These are phyloP conservation scores for Leptomonas pyrrhocoris DNA, from an alignment of 208 protist species.

Conservation along the genomic window DNA sequence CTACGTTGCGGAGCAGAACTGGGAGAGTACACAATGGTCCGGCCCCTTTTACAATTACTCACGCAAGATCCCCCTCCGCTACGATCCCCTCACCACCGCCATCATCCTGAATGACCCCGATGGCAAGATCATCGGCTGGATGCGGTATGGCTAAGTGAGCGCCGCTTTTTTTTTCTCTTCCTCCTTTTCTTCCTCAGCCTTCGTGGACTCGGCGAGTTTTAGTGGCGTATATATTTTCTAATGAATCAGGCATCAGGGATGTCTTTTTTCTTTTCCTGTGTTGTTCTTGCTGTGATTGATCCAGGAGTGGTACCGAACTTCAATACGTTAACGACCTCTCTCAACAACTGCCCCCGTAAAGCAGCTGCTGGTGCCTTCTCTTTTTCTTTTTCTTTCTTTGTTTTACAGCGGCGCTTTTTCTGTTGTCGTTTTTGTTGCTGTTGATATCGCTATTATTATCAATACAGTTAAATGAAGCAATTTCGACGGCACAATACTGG, in stretches of 20 bases:
- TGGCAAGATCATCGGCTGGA: conserved; percentile 39
- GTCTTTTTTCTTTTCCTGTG: too few relatives aligned
- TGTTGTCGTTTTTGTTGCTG: too few relatives aligned
- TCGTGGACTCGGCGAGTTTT: background rate
- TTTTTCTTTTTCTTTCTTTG: too few relatives aligned
- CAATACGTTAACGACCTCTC: too few relatives aligned
- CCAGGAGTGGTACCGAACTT: background rate
- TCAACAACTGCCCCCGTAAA: too few relatives aligned
- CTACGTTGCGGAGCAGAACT: conserved; percentile 87
- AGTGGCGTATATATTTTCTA: too few relatives aligned
- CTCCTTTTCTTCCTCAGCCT: background rate
- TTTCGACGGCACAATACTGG: too few relatives aligned
- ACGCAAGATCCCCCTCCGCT: conserved; percentile 22
- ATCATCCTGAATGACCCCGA: conserved; percentile 26
- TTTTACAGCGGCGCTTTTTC: too few relatives aligned
- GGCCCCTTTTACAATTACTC: conserved; percentile 67
- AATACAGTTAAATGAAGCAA: too few relatives aligned
- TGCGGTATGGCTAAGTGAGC: conserved; percentile 31
- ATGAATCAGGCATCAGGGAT: too few relatives aligned
- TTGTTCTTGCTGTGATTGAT: background rate
- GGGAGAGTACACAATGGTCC: conserved; percentile 62
- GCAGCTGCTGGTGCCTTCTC: too few relatives aligned
- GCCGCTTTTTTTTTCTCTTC: background rate
- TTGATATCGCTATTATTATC: too few relatives aligned
- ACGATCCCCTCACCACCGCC: background rate